phyloP scores from a whole-genome alignment of 371 early-diverging fungal species.

The Mortierella sp. region DNA sequence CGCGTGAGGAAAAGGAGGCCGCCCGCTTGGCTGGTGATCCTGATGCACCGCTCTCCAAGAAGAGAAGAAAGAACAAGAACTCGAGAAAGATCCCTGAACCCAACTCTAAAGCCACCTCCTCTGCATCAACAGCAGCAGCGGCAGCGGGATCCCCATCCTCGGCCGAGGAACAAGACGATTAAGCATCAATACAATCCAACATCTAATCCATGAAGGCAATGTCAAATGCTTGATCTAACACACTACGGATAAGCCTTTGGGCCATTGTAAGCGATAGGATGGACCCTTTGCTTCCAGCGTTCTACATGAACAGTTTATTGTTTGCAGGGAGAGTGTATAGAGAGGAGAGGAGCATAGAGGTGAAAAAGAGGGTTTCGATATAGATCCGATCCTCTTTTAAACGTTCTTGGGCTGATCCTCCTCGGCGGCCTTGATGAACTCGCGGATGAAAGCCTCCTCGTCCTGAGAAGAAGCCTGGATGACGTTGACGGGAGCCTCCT shows the following conservation, averaged over 20 bases:
- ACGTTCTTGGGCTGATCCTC: conserved; percentile 52
- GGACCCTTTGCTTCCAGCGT: neutral
- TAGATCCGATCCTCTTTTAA: conserved; percentile 15
- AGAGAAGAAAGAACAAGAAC: conserved; percentile 51
- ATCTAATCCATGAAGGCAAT: too few species aligned
- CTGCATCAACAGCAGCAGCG: conserved; percentile 2
- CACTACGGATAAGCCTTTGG: too few species aligned
- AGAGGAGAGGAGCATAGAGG: conserved; percentile 6
- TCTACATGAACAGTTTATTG: too few species aligned
- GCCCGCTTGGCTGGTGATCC: conserved; percentile 35
- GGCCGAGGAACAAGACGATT: too few species aligned
- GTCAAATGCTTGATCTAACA: too few species aligned
- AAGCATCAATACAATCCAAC: too few species aligned
- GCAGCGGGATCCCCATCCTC: too few species aligned
- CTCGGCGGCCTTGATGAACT: conserved; percentile 55
- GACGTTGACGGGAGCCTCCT: conserved; percentile 35
- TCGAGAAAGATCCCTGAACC: conserved; percentile 45
- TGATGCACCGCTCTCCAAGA: conserved; percentile 39
- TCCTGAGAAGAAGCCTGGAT: conserved; percentile 52
- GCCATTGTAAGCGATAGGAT: neutral
- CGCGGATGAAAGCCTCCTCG: conserved; percentile 56
- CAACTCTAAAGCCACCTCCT: neutral
- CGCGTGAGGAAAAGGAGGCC: conserved; percentile 50
- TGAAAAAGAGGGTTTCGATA: neutral
- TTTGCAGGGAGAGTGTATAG: neutral